Conservation (phyloP, 306 rosid genomes). For the Cyamopsis tetragonoloba region DNA sequence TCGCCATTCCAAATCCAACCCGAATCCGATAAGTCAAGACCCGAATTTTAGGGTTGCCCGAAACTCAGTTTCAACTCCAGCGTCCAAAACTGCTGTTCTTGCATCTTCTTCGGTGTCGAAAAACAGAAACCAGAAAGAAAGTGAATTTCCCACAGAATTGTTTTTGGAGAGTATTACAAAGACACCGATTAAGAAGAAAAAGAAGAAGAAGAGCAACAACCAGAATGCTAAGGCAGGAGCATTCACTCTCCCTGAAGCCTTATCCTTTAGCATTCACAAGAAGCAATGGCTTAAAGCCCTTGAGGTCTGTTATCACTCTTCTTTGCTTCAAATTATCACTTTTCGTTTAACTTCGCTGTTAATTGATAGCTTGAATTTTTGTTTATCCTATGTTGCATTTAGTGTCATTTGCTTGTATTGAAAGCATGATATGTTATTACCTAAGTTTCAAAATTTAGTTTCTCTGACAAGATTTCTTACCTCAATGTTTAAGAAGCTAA, state of each 20-base stretch:
- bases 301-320: slow-evolving; percentile 39
- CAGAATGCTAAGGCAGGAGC: slow-evolving; percentile 62
- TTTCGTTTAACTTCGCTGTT: neutral
- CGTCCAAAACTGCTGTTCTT: slow-evolving; percentile 24
- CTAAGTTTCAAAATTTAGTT: too few species aligned
- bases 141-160: slow-evolving; percentile 45
- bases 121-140: slow-evolving; percentile 55
- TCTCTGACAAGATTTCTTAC: too few species aligned
- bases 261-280: slow-evolving; percentile 47
- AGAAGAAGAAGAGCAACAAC: slow-evolving; percentile 61
- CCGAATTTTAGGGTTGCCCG: slow-evolving; percentile 19
- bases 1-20: neutral
- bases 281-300: slow-evolving; percentile 73
- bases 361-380: neutral
- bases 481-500: too few species aligned
- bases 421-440: too few species aligned
- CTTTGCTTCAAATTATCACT: neutral
- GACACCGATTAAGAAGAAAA: slow-evolving; percentile 39
- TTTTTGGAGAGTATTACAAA: slow-evolving; percentile 25
- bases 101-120: slow-evolving; percentile 18
- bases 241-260: slow-evolving; percentile 66
- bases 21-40: slow-evolving; percentile 15
- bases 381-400: neutral
- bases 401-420: too few species aligned
- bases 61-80: slow-evolving; percentile 43